Evolutionary conservation across 2,329 filamentous ascomycete species (phyloP).

Genomic region (Sclerotinia sclerotiorum): DNA sequence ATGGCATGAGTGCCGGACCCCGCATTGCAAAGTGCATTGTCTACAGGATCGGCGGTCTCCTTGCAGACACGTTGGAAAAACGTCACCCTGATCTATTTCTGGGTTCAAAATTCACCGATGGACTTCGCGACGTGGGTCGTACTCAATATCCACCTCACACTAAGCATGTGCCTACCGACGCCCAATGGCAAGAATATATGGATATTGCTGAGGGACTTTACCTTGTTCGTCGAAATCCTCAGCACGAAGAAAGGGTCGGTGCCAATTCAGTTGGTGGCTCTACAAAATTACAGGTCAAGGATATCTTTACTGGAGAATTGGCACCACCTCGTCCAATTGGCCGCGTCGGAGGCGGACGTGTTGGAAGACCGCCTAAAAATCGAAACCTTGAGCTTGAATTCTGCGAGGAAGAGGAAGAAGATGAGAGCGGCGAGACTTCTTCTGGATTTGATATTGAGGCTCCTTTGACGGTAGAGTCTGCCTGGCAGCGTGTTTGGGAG

Average conservation of each 20-base stretch:
- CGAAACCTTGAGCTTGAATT: background rate
- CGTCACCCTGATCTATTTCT: background rate
- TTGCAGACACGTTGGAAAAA: conserved; percentile 13
- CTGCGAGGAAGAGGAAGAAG: conserved; percentile 4
- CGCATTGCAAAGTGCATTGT: conserved; percentile 21
- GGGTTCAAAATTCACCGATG: background rate
- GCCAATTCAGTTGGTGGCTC: background rate
- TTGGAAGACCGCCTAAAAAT: conserved; percentile 4
- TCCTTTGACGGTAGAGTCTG: background rate
- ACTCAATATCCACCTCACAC: conserved; percentile 10
- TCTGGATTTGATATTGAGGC: background rate
- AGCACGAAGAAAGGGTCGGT: background rate
- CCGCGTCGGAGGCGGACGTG: background rate
- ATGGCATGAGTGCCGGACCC: background rate
- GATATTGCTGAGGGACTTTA: conserved; percentile 3
- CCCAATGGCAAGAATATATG: conserved; percentile 15
- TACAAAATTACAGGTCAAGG: background rate
- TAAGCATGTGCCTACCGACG: conserved; percentile 1
- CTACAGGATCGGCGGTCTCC: background rate
- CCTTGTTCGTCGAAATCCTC: conserved; percentile 14
- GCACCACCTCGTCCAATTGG: background rate
- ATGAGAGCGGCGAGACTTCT: background rate
- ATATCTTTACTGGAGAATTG: conserved; percentile 4
- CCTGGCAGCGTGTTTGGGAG: conserved; percentile 9
- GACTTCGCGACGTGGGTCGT: conserved; percentile 3